A percentile compares a stretch with the other conserved stretches of the same genome.
These are phyloP conservation scores for Andrographis paniculata DNA, from an alignment of 305 asterid species.

Conservation along the genomic window DNA sequence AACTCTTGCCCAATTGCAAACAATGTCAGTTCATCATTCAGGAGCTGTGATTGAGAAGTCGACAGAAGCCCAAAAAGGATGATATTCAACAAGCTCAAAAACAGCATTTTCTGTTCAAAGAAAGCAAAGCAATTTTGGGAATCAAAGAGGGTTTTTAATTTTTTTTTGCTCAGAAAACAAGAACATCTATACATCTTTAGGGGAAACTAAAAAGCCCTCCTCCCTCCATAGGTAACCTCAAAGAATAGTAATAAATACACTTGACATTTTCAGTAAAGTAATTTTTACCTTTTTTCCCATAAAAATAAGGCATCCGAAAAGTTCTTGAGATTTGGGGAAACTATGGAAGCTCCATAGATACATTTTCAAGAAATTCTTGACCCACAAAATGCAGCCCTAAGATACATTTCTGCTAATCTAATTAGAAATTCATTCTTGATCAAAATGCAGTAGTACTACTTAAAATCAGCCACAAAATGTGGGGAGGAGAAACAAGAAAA, in stretches of 20 bases:
- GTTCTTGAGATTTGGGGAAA: too few relatives aligned
- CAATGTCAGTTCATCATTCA: conserved; percentile 39
- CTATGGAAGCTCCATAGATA: too few relatives aligned
- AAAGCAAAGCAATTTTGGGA: neutral
- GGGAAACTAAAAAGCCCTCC: too few relatives aligned
- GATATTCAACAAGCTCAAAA: conserved; percentile 29
- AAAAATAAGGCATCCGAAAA: too few relatives aligned
- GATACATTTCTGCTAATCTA: too few relatives aligned
- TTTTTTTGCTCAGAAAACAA: neutral
- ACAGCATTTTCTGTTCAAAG: conserved; percentile 35
- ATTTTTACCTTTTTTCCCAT: too few relatives aligned
- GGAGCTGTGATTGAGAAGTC: conserved; percentile 36
- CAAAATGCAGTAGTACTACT: neutral
- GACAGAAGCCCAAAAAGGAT: conserved; percentile 47
- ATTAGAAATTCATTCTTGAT: too few relatives aligned
- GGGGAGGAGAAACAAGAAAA: conserved; percentile 1
- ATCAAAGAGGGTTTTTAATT: too few relatives aligned
- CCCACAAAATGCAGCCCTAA: conserved; percentile 3
- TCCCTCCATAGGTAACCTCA: too few relatives aligned
- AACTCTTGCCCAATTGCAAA: conserved; percentile 48
- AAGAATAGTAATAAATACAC: too few relatives aligned
- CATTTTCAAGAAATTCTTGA: conserved; percentile 4
- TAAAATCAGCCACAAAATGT: neutral
- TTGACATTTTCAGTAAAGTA: too few relatives aligned
- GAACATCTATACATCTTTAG: neutral